phyloP scores from a whole-genome alignment of 163 green algal species.

The Chloroidium sp. region DNA sequence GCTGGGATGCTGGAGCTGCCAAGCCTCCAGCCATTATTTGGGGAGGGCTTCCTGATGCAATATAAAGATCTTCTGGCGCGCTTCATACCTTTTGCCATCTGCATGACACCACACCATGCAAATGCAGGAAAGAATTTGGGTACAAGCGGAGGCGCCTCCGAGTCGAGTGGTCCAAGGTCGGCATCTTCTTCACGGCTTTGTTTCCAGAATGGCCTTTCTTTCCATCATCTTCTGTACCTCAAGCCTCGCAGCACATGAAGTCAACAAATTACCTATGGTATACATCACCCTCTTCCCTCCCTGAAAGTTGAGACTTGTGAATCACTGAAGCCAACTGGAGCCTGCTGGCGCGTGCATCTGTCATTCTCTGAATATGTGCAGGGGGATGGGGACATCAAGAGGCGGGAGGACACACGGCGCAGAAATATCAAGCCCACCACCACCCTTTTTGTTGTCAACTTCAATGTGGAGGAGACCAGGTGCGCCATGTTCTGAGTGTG shows the following conservation, averaged over 20 bases:
- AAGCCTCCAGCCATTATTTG: too few relatives aligned
- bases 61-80: too few relatives aligned
- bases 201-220: too few relatives aligned
- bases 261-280: neutral
- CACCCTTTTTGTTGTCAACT: conserved; percentile 72
- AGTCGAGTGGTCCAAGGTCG: conserved; percentile 69
- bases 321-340: neutral
- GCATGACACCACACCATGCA: too few relatives aligned
- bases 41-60: too few relatives aligned
- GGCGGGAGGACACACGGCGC: conserved; percentile 28
- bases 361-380: conserved; percentile 9
- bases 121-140: conserved; percentile 31
- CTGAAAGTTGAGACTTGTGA: neutral
- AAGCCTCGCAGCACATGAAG: neutral
- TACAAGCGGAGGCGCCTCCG: conserved; percentile 25
- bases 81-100: too few relatives aligned
- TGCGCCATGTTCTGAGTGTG: too few relatives aligned
- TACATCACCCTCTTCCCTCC: neutral
- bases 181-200: too few relatives aligned
- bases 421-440: conserved; percentile 33
- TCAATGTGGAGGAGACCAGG: conserved; percentile 41
- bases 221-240: too few relatives aligned
- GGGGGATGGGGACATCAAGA: conserved; percentile 32
- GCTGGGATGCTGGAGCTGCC: too few relatives aligned
- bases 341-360: neutral